Conservation (phyloP, 257 asterid species). For the Nicotiana obtusifolia region DNA sequence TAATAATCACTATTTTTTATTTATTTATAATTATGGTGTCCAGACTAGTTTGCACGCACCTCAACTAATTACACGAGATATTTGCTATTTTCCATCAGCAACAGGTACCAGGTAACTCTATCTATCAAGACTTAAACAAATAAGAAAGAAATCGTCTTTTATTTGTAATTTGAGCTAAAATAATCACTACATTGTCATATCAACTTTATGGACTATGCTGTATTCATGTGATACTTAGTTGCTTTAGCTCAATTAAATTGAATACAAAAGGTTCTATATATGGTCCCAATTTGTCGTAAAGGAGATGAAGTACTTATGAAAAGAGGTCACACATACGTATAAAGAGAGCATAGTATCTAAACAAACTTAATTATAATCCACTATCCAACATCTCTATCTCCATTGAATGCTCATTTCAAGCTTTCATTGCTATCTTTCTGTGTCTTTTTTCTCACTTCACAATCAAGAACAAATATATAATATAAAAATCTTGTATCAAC, state of each 20-base stretch:
- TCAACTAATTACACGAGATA: too few relatives aligned
- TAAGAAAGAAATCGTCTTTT: too few relatives aligned
- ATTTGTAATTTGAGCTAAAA: too few relatives aligned
- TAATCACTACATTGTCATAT: too few relatives aligned
- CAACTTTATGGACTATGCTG: neutral
- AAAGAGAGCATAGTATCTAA: conserved; percentile 5
- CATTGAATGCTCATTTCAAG: neutral
- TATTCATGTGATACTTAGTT: neutral
- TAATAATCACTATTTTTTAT: too few relatives aligned
- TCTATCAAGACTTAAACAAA: too few relatives aligned
- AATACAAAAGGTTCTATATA: neutral
- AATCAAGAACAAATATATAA: neutral
- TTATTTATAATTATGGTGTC: too few relatives aligned
- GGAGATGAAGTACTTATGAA: neutral
- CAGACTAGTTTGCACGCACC: fast-evolving
- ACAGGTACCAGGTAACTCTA: too few relatives aligned
- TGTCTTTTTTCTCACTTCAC: neutral
- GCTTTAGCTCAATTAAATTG: neutral
- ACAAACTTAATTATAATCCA: neutral
- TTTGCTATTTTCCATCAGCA: too few relatives aligned
- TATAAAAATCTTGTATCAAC: neutral
- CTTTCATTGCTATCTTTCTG: neutral
- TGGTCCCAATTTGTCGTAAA: neutral
- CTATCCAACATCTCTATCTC: neutral
- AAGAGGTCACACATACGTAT: neutral